A percentile compares a stretch with the other conserved stretches of the same genome.
Conservation (phyloP, 2,329 filamentous ascomycete species). For the Sordariomycetes sp. region DNA sequence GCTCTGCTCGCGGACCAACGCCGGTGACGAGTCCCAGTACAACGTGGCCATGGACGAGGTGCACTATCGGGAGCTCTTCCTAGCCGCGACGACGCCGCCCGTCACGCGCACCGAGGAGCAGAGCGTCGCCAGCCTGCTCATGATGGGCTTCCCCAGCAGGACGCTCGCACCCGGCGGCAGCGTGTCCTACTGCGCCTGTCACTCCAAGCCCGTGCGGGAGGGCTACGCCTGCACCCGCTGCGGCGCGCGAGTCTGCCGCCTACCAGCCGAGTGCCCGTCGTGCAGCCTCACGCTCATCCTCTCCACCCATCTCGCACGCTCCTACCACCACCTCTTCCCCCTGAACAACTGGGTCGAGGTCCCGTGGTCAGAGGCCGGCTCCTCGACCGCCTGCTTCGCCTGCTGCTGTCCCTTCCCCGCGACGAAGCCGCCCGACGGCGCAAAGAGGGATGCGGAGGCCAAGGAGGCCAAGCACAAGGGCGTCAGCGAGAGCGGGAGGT, state of each 20-base stretch:
- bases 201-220: constrained; percentile 70
- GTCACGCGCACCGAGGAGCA: constrained; percentile 60
- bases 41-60: constrained; percentile 67
- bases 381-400: constrained; percentile 62
- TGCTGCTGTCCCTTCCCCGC: constrained; percentile 68
- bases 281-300: constrained; percentile 90
- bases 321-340: constrained; percentile 88
- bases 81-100: constrained; percentile 82
- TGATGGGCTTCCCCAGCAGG: constrained; percentile 96
- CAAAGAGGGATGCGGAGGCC: constrained; percentile 8
- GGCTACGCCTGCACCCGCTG: constrained; percentile 91
- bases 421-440: constrained; percentile 2
- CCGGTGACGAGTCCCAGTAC: constrained; percentile 67
- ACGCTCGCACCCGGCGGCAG: constrained; percentile 59
- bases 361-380: constrained; percentile 62
- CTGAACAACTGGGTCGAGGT: constrained; percentile 88
- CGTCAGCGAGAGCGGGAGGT: constrained; percentile 77
- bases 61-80: constrained; percentile 82
- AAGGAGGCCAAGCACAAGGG: constrained; percentile 38
- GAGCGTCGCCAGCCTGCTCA: constrained; percentile 60
- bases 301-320: constrained; percentile 86
- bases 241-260: constrained; percentile 75
- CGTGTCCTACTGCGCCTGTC: constrained; percentile 78
- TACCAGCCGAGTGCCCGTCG: constrained; percentile 84
- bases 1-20: constrained; percentile 80